Evolutionary conservation across 2,329 filamentous ascomycete genomes (phyloP).

Genomic region (Aspergillus pseudoterreus): DNA sequence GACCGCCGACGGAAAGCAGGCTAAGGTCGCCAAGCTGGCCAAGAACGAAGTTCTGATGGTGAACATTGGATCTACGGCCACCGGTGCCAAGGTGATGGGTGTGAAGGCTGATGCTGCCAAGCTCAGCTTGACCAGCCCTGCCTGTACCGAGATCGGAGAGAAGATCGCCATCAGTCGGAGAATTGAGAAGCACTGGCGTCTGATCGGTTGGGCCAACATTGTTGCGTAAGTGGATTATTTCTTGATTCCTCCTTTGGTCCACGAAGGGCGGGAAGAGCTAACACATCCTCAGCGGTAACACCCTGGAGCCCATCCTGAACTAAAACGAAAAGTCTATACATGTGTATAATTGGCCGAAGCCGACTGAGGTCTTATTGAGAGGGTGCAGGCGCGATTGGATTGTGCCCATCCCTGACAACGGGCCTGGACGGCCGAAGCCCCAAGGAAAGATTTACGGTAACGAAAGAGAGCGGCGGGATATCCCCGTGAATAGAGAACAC

Average conservation of each 20-base stretch:
- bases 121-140: constrained; percentile 84
- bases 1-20: constrained; percentile 97
- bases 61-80: constrained; percentile 97
- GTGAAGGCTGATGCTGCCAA: constrained; percentile 98
- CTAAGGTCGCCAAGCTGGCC: constrained; percentile 95
- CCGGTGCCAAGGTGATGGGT: constrained; percentile 92
- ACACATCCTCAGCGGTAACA: constrained; percentile 39
- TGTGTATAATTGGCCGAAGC: constrained; percentile 12
- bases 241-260: not conserved
- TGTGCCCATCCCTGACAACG: constrained; percentile 16
- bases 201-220: constrained; percentile 87
- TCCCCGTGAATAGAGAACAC: constrained; percentile 32
- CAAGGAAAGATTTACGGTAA: constrained; percentile 24
- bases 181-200: constrained; percentile 99
- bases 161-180: constrained; percentile 94
- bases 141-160: constrained; percentile 95
- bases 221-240: constrained; percentile 46
- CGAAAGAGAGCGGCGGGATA: constrained; percentile 24
- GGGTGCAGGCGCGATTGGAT: constrained; percentile 7
- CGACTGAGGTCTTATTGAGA: constrained; percentile 10
- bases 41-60: constrained; percentile 99
- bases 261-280: constrained; percentile 10
- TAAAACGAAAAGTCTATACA: constrained; percentile 21
- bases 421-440: constrained; percentile 15
- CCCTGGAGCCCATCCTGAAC: constrained; percentile 43